Evolutionary conservation across 257 asterid species (phyloP).

Genomic region (Leptodermis oblonga): DNA sequence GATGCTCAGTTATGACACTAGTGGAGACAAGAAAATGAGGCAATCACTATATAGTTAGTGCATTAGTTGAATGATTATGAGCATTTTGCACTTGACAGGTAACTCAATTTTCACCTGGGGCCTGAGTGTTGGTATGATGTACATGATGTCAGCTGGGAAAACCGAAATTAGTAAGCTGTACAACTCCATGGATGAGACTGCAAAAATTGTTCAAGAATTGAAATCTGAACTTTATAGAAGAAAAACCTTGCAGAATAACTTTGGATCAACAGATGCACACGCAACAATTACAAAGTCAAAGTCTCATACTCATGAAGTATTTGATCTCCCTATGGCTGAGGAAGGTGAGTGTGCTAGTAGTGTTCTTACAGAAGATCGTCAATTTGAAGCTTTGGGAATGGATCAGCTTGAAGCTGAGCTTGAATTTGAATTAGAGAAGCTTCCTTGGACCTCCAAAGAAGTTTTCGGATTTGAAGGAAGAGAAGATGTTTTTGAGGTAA

Average conservation of each 20-base stretch:
- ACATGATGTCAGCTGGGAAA: conserved; percentile 74
- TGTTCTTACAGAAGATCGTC: conserved; percentile 37
- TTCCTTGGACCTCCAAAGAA: conserved; percentile 38
- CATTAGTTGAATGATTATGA: too few relatives aligned
- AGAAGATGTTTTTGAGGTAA: conserved; percentile 29
- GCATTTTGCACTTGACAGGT: conserved; percentile 32
- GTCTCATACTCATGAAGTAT: conserved; percentile 18
- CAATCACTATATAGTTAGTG: too few relatives aligned
- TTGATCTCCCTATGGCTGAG: conserved; percentile 10
- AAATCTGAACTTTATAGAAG: conserved; percentile 51
- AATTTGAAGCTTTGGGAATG: conserved; percentile 44
- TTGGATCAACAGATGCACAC: conserved; percentile 9
- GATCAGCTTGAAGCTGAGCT: conserved; percentile 57
- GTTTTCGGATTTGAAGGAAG: conserved; percentile 26
- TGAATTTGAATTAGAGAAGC: conserved; percentile 45
- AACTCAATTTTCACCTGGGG: conserved; percentile 57
- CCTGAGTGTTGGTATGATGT: conserved; percentile 67
- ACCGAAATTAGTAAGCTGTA: conserved; percentile 50
- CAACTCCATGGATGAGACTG: conserved; percentile 54
- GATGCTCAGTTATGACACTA: background rate
- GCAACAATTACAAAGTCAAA: background rate
- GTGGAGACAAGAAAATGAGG: background rate
- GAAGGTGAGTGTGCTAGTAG: conserved; percentile 40
- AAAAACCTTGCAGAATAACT: conserved; percentile 20
- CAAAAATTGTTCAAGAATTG: conserved; percentile 54